Base-by-base conservation (phyloP, 768 basidiomycete species). In the Kwoniella sp. region DNA sequence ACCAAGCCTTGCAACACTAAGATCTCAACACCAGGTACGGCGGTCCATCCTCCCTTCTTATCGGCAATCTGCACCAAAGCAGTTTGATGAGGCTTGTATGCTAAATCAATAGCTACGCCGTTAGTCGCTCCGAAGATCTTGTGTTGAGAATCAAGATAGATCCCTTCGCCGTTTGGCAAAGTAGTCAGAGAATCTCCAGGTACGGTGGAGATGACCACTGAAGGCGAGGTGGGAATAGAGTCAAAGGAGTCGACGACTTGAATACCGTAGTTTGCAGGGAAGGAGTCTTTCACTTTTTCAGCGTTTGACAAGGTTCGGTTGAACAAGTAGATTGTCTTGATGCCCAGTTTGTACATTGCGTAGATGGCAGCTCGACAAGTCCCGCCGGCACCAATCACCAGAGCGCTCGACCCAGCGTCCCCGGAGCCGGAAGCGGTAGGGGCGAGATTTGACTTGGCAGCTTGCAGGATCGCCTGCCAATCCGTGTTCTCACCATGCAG, bases 401-500 rank as follows among this genome's bases (percentile, higher is more conserved):
- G 84, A 21, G 85, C 90, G 0, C 86, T 84, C 33, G 81, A 82
- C 67, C 68, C 85, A 66, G 48, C 80, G 7, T 80, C 82, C 66
- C 69, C 85, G 66, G 48, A 80, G 7, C 17, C 21, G 68, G 47
- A 78, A 73, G 71, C 74, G 88, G 84, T 69, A 83, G 69, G 49
- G 9, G 68, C 59, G 36, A 82, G 67, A 64, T 76, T 76, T 53
- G 56, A 54, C 40, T 58, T 54, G 37, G 78, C 74, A n/a, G 82
- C 84, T 19, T 86, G 83, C 17, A 84, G 84, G 69, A 99, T 94
- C 0, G 91, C 95, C 51, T 90, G 80, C 89, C 95, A 98, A 74
- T 98, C 96, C 0, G 94, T 96, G 81, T 98, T 99, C 73, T 98
- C 93, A 1, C 96, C 96, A 48, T 85, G 83, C 19, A 98, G 82